Conservation (phyloP, 495 filamentous ascomycete genomes). For the Penicillium maclennaniae region DNA sequence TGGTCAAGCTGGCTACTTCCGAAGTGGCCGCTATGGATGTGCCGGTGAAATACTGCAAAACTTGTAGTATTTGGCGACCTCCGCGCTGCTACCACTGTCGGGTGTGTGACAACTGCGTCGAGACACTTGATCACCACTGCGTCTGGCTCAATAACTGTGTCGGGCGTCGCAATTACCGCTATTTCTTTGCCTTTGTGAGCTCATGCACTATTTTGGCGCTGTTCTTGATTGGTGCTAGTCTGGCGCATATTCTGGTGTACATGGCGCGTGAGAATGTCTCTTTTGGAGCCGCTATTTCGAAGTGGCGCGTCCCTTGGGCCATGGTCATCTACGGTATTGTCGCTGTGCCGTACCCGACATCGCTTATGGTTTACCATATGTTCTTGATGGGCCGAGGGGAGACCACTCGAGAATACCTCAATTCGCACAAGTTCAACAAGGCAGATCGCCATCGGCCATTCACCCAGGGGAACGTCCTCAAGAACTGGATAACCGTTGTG, state of each 20-base stretch:
- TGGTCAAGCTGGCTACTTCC: slow-evolving; percentile 73
- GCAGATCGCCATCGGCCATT: slow-evolving; percentile 90
- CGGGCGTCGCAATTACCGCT: slow-evolving; percentile 95
- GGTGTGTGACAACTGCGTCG: slow-evolving; percentile 92
- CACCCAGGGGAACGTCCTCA: slow-evolving; percentile 68
- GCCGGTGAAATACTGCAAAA: slow-evolving; percentile 95
- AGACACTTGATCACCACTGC: slow-evolving; percentile 97
- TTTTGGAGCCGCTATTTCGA: slow-evolving; percentile 62
- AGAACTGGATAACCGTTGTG: slow-evolving; percentile 79
- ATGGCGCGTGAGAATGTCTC: slow-evolving; percentile 53
- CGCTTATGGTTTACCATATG: slow-evolving; percentile 81
- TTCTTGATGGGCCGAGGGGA: slow-evolving; percentile 87
- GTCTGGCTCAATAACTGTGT: slow-evolving; percentile 99
- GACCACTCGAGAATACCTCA: slow-evolving; percentile 93
- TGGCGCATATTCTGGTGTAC: slow-evolving; percentile 78
- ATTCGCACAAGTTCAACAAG: slow-evolving; percentile 89
- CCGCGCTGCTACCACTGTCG: slow-evolving; percentile 95
- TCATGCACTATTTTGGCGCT: slow-evolving; percentile 69
- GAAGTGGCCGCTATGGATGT: slow-evolving; percentile 87
- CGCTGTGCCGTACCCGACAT: slow-evolving; percentile 73
- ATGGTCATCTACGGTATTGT: slow-evolving; percentile 82
- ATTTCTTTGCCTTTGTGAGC: slow-evolving; percentile 88
- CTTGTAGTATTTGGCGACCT: slow-evolving; percentile 94
- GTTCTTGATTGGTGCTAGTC: slow-evolving; percentile 68
- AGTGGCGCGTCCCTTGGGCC: slow-evolving; percentile 77